phyloP scores from a whole-genome alignment of 768 basidiomycete genomes.

The Calocybe gangraenosa region DNA sequence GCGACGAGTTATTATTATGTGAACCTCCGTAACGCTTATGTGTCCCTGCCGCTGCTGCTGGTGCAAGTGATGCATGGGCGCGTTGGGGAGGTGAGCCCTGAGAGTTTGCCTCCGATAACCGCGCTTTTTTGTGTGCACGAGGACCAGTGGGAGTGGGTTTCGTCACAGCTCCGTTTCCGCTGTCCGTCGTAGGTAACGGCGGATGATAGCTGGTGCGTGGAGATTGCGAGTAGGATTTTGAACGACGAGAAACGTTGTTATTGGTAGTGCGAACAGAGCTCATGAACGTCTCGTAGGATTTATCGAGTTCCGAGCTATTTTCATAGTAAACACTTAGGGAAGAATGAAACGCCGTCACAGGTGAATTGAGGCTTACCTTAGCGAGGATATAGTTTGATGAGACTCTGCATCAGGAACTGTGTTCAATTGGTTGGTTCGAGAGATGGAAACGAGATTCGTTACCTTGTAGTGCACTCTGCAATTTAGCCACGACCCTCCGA shows the following conservation, averaged over 20 bases:
- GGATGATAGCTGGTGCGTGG: slow-evolving; percentile 44
- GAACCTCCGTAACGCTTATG: slow-evolving; percentile 21
- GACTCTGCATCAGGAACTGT: slow-evolving; percentile 52
- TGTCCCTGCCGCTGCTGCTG: background rate
- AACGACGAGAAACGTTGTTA: slow-evolving; percentile 24
- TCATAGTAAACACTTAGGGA: slow-evolving; percentile 13
- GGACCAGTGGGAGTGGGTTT: slow-evolving; percentile 76
- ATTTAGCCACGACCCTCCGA: slow-evolving; percentile 58
- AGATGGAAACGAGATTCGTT: slow-evolving; percentile 12
- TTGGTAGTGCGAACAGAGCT: slow-evolving; percentile 38
- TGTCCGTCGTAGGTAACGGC: slow-evolving; percentile 16
- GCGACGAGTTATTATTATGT: slow-evolving; percentile 13
- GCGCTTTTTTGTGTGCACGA: slow-evolving; percentile 75
- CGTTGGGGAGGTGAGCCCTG: slow-evolving; percentile 29
- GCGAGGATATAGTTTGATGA: slow-evolving; percentile 60
- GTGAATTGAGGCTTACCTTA: slow-evolving; percentile 54
- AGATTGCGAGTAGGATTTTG: slow-evolving; percentile 39
- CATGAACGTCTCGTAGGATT: slow-evolving; percentile 63
- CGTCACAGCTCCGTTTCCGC: slow-evolving; percentile 27
- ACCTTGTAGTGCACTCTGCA: slow-evolving; percentile 81
- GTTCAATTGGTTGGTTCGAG: background rate
- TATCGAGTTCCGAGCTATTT: slow-evolving; percentile 69
- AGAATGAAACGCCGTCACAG: background rate
- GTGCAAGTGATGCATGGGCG: slow-evolving; percentile 19
- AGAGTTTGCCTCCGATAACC: slow-evolving; percentile 53